These are phyloP conservation scores for Cercospora berteroae DNA, from an alignment of 2,329 filamentous ascomycete genomes.

Conservation along the genomic window DNA sequence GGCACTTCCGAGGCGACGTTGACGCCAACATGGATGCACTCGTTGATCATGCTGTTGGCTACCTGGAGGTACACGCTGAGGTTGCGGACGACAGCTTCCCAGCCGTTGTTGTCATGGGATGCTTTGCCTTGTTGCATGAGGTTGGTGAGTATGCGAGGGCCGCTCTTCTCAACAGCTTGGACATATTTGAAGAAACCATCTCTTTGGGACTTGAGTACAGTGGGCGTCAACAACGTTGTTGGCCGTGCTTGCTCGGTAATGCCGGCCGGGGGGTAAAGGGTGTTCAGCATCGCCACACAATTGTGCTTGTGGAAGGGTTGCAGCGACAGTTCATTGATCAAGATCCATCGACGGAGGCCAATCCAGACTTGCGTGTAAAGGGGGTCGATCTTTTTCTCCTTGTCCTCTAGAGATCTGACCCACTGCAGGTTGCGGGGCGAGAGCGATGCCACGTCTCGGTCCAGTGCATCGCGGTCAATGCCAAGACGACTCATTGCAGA, in stretches of 20 bases:
- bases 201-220: slow-evolving; percentile 57
- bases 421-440: slow-evolving; percentile 56
- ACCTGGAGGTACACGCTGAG: slow-evolving; percentile 59
- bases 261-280: slow-evolving; percentile 59
- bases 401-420: slow-evolving; percentile 47
- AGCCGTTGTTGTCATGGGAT: slow-evolving; percentile 55
- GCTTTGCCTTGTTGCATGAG: slow-evolving; percentile 55
- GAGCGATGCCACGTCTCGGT: slow-evolving; percentile 49
- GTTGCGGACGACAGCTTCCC: slow-evolving; percentile 49
- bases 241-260: slow-evolving; percentile 43
- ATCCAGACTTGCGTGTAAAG: slow-evolving; percentile 63
- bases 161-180: slow-evolving; percentile 55
- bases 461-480: slow-evolving; percentile 50
- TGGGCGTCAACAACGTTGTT: slow-evolving; percentile 52
- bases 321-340: slow-evolving; percentile 64
- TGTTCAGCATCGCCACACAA: slow-evolving; percentile 67
- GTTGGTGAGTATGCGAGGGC: slow-evolving; percentile 52
- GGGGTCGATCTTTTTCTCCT: slow-evolving; percentile 53
- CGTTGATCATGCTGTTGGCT: slow-evolving; percentile 61
- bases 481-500: slow-evolving; percentile 55
- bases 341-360: slow-evolving; percentile 61
- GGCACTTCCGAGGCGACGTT: slow-evolving; percentile 18
- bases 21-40: slow-evolving; percentile 52
- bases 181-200: slow-evolving; percentile 64
- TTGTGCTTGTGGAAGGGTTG: slow-evolving; percentile 64